A percentile compares a stretch with the other conserved stretches of the same genome.
phyloP scores from a whole-genome alignment of 805 yeast genomes.

The Yamadazyma philogaea region DNA sequence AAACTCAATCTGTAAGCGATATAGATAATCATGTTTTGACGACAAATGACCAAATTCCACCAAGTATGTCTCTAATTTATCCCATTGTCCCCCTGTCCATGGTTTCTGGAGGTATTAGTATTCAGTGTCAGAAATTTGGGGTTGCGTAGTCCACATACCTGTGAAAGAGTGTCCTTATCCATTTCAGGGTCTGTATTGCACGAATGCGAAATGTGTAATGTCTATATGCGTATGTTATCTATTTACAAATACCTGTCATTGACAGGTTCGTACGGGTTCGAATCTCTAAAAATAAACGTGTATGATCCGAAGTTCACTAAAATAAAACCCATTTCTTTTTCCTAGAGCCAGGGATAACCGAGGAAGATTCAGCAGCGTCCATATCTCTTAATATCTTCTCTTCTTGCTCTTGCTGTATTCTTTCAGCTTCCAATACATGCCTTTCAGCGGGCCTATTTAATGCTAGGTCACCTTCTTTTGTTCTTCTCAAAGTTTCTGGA shows the following conservation, averaged over 20 bases:
- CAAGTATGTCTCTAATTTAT: constrained; percentile 13
- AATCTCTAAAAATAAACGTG: too few relatives aligned
- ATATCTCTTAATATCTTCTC: constrained; percentile 37
- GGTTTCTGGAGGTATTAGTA: background rate
- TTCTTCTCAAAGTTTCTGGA: constrained; percentile 40
- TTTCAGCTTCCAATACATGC: constrained; percentile 73
- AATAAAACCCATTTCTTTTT: constrained; percentile 1
- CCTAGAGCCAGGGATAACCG: background rate
- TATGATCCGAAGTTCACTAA: background rate
- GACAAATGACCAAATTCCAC: constrained; percentile 15
- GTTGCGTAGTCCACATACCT: background rate
- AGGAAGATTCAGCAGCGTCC: background rate
- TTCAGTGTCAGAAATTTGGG: background rate
- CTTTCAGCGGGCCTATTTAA: constrained; percentile 67
- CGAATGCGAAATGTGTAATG: background rate
- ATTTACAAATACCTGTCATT: background rate
- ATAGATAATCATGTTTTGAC: constrained; percentile 10
- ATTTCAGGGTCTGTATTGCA: background rate
- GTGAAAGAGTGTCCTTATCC: background rate
- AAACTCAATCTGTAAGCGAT: constrained; percentile 14
- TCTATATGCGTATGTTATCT: background rate
- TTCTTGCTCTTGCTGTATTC: constrained; percentile 65
- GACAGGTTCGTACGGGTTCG: background rate
- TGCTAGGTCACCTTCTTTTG: constrained; percentile 46
- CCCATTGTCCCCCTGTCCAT: constrained; percentile 12